Evolutionary conservation across 805 yeast species (phyloP), one percentile per base, ranked within the genome.

Genomic region (Candida berthetii): DNA sequence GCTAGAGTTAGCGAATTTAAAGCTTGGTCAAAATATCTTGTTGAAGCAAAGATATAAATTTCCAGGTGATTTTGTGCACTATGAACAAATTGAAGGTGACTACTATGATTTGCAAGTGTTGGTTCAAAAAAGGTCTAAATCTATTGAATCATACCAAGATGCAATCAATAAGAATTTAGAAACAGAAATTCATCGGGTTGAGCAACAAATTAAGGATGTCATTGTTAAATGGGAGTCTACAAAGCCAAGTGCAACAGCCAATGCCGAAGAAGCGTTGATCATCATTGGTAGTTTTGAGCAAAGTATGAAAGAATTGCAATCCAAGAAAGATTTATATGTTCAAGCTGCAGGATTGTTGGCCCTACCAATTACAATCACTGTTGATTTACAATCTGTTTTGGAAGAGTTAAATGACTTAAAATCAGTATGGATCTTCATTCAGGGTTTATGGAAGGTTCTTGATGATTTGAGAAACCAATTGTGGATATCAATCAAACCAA

Each of bases 371-470:
- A 47, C 47, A 1, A 39, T 58, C 1, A 42, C 47, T 14, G 58
- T 48, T 6, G 60, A 60, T 14, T 46, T 79, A 1, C 45, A 49
- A 0, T 50, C 51, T 1, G 50, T 72, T 3, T 18, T 55, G 0
- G 71, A 66, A 3, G 93, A 85, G 46, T 60, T 85, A 1, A 42
- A 48, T 0, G 85, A 82, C 37, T 66, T 82, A 31, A 72, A 67
- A 43, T 52, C 71, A 1, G 87, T 83, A 1, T 86, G 95, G 95
- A 51, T 67, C 1, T 66, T 82, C 0, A 65, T 87, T 29, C 73
- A 76, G 36, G 57, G 68, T 0, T 58, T 84, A 1, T 74, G 78
- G 71, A 60, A 60, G 5, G 58, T 68, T 1, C 53, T 83, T 3
- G 67, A 69, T 17, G 65, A 61, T 4, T 46, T 81, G 16, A 68